These are phyloP conservation scores for Ramalina peruviana DNA, from an alignment of 495 filamentous ascomycete species.

Conservation along the genomic window DNA sequence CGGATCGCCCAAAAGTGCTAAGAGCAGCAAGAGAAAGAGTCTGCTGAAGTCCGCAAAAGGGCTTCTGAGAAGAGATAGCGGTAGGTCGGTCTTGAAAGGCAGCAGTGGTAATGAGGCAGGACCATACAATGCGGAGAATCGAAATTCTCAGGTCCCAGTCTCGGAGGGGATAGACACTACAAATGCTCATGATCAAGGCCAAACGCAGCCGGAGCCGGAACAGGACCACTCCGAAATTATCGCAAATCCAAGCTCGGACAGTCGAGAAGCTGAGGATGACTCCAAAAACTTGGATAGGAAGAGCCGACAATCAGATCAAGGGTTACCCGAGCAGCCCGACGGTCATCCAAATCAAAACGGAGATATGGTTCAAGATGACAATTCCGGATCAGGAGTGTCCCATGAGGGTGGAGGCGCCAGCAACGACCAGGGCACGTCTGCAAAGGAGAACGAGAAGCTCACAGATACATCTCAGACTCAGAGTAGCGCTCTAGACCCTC, in stretches of 20 bases:
- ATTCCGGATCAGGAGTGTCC: not conserved
- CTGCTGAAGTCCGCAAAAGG: constrained; percentile 25
- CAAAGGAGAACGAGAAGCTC: constrained; percentile 6
- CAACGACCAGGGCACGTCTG: not conserved
- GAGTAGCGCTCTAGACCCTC: constrained; percentile 34
- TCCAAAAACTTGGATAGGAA: not conserved
- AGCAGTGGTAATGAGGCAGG: constrained; percentile 7
- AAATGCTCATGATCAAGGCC: no score
- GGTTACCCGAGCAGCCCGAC: not conserved
- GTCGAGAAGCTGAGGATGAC: not conserved
- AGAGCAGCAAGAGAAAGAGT: constrained; percentile 10
- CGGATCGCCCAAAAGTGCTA: constrained; percentile 22
- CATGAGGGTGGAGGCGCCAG: not conserved
- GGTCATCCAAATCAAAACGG: not conserved
- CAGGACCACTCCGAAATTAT: not conserved
- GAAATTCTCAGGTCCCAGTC: constrained; percentile 1
- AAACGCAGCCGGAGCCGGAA: not conserved
- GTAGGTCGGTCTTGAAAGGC: constrained; percentile 12
- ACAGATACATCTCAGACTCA: constrained; percentile 39
- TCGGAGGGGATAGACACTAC: not conserved
- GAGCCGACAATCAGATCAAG: not conserved
- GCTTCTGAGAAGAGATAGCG: constrained; percentile 25
- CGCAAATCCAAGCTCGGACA: not conserved
- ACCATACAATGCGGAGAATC: constrained; percentile 10
- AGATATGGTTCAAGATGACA: not conserved